Base-by-base conservation (phyloP, 345 rosid genomes). In the Nephelium lappaceum region DNA sequence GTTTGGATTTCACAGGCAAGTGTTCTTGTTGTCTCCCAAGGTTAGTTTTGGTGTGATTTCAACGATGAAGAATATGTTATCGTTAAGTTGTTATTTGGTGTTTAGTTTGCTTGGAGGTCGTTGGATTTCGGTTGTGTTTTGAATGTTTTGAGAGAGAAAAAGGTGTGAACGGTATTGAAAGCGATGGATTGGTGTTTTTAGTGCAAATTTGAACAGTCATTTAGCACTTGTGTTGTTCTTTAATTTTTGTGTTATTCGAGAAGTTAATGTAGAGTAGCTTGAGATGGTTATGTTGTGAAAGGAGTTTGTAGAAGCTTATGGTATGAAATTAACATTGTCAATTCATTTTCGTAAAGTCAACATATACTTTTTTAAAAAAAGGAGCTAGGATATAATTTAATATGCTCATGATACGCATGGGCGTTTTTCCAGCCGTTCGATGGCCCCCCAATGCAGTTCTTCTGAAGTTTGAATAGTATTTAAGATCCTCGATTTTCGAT, bases 1-100 rank as follows among this genome's bases (percentile, higher is more conserved):
- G 67, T 97, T 97, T 84, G 99, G 99, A 77, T 93, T 97, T 86
- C 99, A 97, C 86, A 84, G 23, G 39, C 86, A 89, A 80, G 98
- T 92, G 31, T 97, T 93, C 82, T 62, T 86, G 78, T 85, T 94
- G 84, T 87, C 85, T 79, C 98, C 99, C 41, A 91, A 94, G 99
- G 99, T 97, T 80, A 85, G 88, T 86, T 78, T 78, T 82, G 55
- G 21, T 12, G 23, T 39, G 8, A 72, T 47, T 67, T 39, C 9
- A 8, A 63, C 14, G 60, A n/a, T 9, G 27, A 21, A 18, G 18
- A 23, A 60, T 45, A 16, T 41, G 39, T 11, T 67, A 16, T 27
- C 47, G 8, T 64, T 23, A 18, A 18, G 36, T 75, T 3, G 9
- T 74, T 64, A 58, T 14, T 45, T 15, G 8, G 45, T 19, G 7